Conservation (phyloP, 1,284 basidiomycete genomes). For the Puccinia novopanici region DNA sequence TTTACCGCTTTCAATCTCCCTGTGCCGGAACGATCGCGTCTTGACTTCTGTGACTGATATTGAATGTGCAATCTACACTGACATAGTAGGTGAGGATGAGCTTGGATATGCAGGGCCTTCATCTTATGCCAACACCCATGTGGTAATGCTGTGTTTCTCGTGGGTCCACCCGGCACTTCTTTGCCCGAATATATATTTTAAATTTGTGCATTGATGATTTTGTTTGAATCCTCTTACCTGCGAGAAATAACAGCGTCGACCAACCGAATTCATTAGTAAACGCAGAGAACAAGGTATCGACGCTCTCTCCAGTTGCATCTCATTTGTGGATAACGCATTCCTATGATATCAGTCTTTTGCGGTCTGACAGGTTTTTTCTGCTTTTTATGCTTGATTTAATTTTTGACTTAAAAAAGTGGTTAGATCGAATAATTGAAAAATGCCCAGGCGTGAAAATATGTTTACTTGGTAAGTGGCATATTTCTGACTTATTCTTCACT, state of each 20-base stretch:
- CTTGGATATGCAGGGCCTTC: constrained; percentile 87
- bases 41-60: no score
- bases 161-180: constrained; percentile 62
- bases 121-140: constrained; percentile 91
- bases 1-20: constrained; percentile 28
- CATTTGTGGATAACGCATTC: not conserved
- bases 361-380: not conserved
- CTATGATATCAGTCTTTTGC: no score
- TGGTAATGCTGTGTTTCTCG: constrained; percentile 89
- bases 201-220: not conserved
- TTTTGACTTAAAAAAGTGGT: constrained; percentile 56
- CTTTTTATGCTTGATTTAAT: not conserved
- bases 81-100: constrained; percentile 97
- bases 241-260: constrained; percentile 63
- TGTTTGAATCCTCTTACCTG: constrained; percentile 13
- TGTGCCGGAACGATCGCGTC: constrained; percentile 35
- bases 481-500: not conserved
- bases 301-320: constrained; percentile 52
- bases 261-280: constrained; percentile 89
- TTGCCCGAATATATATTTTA: constrained; percentile 22
- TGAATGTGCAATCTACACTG: no score
- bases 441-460: constrained; percentile 88
- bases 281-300: constrained; percentile 76
- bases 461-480: constrained; percentile 54
- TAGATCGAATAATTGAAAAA: constrained; percentile 66